A percentile compares a stretch with the other conserved stretches of the same genome.
Conservation (phyloP, 1,284 basidiomycete genomes). For the Cyathus pygmaeus region DNA sequence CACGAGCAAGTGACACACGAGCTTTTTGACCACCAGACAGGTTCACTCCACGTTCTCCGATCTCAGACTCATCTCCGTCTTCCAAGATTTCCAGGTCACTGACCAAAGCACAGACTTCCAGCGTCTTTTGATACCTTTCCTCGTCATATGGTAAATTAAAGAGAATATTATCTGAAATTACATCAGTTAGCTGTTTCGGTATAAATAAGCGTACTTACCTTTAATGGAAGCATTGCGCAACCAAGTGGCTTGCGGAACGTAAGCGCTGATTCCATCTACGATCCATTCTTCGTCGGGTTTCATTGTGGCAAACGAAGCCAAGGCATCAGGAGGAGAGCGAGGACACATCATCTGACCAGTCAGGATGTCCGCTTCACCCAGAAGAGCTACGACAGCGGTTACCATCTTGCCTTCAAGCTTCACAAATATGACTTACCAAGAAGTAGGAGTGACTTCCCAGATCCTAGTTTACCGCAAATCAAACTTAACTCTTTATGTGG, state of each 20-base stretch:
- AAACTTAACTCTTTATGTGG: conserved; percentile 82
- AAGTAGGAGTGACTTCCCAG: conserved; percentile 86
- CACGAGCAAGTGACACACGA: conserved; percentile 90
- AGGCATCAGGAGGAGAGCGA: conserved; percentile 82
- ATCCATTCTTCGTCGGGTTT: conserved; percentile 74
- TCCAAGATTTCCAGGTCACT: conserved; percentile 91
- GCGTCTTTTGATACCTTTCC: conserved; percentile 79
- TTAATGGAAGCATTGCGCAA: conserved; percentile 93
- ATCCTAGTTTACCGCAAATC: conserved; percentile 85
- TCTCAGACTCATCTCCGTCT: conserved; percentile 93
- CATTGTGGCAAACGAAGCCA: conserved; percentile 65
- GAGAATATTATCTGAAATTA: conserved; percentile 82
- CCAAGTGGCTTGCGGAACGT: conserved; percentile 93
- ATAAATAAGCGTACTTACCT: conserved; percentile 51
- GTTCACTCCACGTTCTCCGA: conserved; percentile 89
- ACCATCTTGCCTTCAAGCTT: not conserved
- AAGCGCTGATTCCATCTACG: conserved; percentile 82
- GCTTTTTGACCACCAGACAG: conserved; percentile 96
- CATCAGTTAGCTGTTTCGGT: not conserved
- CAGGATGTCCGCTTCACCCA: conserved; percentile 90
- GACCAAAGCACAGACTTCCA: conserved; percentile 57
- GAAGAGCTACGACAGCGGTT: conserved; percentile 61
- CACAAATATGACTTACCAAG: conserved; percentile 54
- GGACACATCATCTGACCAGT: conserved; percentile 85
- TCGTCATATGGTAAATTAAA: conserved; percentile 88